Evolutionary conservation across 202 grass and related monocot species (phyloP).

Genomic region (Cymbopogon flexuosus): DNA sequence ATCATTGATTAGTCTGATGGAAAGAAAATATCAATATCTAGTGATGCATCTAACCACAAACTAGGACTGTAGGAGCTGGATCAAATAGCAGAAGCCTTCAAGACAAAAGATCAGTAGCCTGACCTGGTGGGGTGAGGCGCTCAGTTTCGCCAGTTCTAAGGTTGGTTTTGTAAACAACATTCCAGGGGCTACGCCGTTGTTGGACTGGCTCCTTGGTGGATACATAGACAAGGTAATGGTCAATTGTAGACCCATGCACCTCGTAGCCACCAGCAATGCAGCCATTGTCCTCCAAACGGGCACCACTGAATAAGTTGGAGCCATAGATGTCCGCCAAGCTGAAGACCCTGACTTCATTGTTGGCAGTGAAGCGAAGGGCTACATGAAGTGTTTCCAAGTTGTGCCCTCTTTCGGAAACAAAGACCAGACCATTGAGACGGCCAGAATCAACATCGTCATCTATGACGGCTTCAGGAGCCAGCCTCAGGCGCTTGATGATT

Average conservation of each 20-base stretch:
- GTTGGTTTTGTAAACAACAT: conserved; percentile 37
- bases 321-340: conserved; percentile 29
- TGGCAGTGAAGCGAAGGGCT: not conserved
- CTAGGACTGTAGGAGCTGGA: not conserved
- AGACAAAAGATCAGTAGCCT: not conserved
- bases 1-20: not conserved
- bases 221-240: conserved; percentile 39
- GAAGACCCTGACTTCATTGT: conserved; percentile 16
- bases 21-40: not conserved
- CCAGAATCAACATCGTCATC: not conserved
- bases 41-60: not conserved
- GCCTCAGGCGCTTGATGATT: not conserved
- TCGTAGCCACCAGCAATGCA: conserved; percentile 26
- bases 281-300: conserved; percentile 37
- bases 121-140: conserved; percentile 33
- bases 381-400: conserved; percentile 33
- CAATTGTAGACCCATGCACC: not conserved
- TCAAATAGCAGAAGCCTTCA: not conserved
- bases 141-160: conserved; percentile 31
- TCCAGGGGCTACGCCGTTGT: conserved; percentile 39
- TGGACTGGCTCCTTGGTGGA: conserved; percentile 30
- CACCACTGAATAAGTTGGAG: not conserved
- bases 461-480: not conserved
- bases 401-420: conserved; percentile 31
- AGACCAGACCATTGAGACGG: conserved; percentile 6